Conservation (phyloP, 2,329 filamentous ascomycete genomes). For the Gaeumannomyces tritici region DNA sequence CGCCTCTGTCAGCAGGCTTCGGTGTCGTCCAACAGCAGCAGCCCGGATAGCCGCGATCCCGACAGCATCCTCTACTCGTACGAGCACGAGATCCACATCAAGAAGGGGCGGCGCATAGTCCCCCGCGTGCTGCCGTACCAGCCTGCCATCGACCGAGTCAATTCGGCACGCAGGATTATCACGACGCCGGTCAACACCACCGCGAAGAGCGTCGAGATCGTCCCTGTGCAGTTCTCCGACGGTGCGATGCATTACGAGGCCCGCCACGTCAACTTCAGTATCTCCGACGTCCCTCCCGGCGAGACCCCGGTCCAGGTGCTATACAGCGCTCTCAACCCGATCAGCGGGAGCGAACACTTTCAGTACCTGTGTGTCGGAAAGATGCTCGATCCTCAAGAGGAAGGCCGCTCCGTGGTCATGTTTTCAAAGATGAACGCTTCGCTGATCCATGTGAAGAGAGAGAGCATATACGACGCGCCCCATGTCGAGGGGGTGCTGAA, state of each 20-base stretch:
- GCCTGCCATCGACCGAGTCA: conserved; percentile 25
- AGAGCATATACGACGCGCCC: conserved; percentile 5
- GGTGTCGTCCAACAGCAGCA: neutral
- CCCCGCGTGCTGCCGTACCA: conserved; percentile 29
- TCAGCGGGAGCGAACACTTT: conserved; percentile 13
- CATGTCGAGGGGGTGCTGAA: conserved; percentile 2
- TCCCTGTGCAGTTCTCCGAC: conserved; percentile 5
- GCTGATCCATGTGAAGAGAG: conserved; percentile 16
- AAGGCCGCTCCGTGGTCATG: conserved; percentile 13
- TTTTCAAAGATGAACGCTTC: conserved; percentile 23
- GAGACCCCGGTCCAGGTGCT: conserved; percentile 18
- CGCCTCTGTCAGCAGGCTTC: conserved; percentile 9
- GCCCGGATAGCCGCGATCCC: neutral
- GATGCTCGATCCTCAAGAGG: conserved; percentile 13
- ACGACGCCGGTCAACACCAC: conserved; percentile 21
- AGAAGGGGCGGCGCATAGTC: conserved; percentile 20
- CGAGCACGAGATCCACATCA: conserved; percentile 28
- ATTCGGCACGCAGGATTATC: conserved; percentile 26
- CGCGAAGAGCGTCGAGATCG: conserved; percentile 18
- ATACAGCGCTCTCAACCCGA: conserved; percentile 24
- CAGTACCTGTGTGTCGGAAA: conserved; percentile 23
- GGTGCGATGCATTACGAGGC: neutral
- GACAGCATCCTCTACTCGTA: conserved; percentile 15
- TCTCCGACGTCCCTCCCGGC: neutral
- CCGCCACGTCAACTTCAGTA: neutral